Base-by-base conservation (phyloP, 192 early-diverging fungal species). In the Mortierella alpina region DNA sequence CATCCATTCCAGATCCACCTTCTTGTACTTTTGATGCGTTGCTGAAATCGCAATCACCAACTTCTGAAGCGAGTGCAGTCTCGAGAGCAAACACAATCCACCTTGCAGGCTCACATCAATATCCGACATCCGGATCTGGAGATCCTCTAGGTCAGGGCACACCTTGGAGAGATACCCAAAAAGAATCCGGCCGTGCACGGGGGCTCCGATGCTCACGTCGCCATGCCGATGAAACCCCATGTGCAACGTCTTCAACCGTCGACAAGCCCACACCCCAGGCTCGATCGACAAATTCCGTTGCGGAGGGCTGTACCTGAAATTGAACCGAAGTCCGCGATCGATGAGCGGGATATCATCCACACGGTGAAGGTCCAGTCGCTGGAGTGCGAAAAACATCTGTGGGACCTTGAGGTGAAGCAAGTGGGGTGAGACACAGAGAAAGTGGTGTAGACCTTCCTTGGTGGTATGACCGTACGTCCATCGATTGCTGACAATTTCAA, bases 341-440 rank as follows among this genome's bases (percentile, higher is more conserved):
- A 58, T 58, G 56, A 9, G 41, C 41, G 15, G 23, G 41, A 11
- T 58, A 13, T 6, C 12, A 7, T 40, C 56, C 31, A 31, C 31
- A 14, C 56, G 56, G 23, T 58, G 56, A 40, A 58, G 56, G 31
- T 58, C 56, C 56, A 58, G 20, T 40, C 41, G 56, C 5, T 58
- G 12, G 41, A 58, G 41, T 20, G 41, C 12, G 31, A 40, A 58
- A 6, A 12, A 12, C 5, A 14, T 40, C 23, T 58, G 23, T 22
- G 56, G 56, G 0, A 14, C 56, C 56, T 58, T 58, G 31, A 58
- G 56, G 20, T 59, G 58, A 41, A 59, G 58, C 58, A 59, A 59
- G 40, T 59, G 58, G 14, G 58, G 58, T 42, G 58, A 59, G 42
- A 17, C 20, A 12, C 58, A 59, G 0, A 59, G 39, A 9, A 42